Evolutionary conservation across 495 filamentous ascomycete species (phyloP), one percentile per base, ranked within the genome.

Genomic region (Amniculicola lignicola): DNA sequence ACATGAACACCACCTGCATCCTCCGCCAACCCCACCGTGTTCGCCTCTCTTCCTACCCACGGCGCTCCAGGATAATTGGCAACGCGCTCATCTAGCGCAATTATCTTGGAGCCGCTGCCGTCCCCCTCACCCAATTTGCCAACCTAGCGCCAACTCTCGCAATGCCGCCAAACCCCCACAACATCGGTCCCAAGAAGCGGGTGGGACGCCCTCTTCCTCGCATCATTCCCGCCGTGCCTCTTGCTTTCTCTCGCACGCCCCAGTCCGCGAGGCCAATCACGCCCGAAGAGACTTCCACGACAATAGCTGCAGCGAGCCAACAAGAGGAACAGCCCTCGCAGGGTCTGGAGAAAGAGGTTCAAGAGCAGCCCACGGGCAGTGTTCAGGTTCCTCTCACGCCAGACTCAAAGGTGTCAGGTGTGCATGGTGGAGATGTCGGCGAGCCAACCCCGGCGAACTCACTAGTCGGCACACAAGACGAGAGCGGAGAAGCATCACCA

Each of bases 31-130:
- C 41, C 47, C 38, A 11, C 48, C 33, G n/a, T 28, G 23, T 41
- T 38, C 36, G 45, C 51, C 44, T 47, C 37, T 18, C 48, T 15
- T 12, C n/a, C 40, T 44, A 49, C 37, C 14, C 53, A 21, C 40
- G 54, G 64, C 64, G 51, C 64, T 67, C 64, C 61, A 64, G 62
- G 64, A 62, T 64, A 67, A 67, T 67, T 67, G 57, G 29, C 54
- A 15, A 19, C 15, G 33, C 25, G 25, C 16, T 5, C 24, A 7
- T 29, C 29, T 12, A n/a, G 42, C 46, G 50, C 51, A 58, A 64
- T 67, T 67, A 62, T 64, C 58, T 64, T 67, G 64, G 64, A 67
- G 64, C 46, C 54, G 55, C 55, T 61, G 46, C 45, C 16, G 45
- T 44, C 46, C 19, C 40, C 12, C 23, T 15, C 22, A 44, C 31